These are phyloP conservation scores for Dipteronia sinensis DNA, from an alignment of 345 rosid genomes.

Conservation along the genomic window DNA sequence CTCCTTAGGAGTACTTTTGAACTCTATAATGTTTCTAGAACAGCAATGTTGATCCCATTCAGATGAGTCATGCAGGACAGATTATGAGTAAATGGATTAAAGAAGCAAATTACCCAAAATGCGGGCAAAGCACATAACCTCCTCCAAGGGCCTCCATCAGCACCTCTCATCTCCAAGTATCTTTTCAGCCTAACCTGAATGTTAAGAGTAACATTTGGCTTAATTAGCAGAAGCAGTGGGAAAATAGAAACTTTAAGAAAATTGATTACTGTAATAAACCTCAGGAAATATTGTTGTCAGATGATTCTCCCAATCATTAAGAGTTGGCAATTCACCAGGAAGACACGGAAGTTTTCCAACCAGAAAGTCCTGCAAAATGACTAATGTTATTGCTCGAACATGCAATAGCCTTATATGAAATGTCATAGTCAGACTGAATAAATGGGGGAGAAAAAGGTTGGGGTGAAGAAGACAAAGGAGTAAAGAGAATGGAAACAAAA, in stretches of 20 bases:
- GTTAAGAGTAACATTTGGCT: constrained; percentile 14
- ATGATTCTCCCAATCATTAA: constrained; percentile 98
- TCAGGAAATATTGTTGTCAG: constrained; percentile 97
- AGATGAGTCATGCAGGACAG: constrained; percentile 10
- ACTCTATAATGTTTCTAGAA: not conserved
- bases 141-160: constrained; percentile 99
- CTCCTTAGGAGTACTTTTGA: not conserved
- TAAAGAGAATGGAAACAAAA: constrained; percentile 7
- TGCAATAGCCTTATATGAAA: not conserved
- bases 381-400: constrained; percentile 11
- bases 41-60: constrained; percentile 10
- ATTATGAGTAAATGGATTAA: constrained; percentile 18
- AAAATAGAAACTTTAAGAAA: constrained; percentile 4
- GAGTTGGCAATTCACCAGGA: constrained; percentile 91
- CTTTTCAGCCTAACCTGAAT: constrained; percentile 91
- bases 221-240: constrained; percentile 15
- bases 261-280: constrained; percentile 42
- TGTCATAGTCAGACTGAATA: not conserved
- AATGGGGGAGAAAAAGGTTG: not conserved
- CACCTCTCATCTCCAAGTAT: constrained; percentile 99
- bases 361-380: constrained; percentile 78
- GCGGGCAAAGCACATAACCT: constrained; percentile 95
- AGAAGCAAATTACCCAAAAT: constrained; percentile 71
- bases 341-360: constrained; percentile 91
- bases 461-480: not conserved